phyloP scores from a whole-genome alignment of 768 basidiomycete genomes.

The Tricholoma sp. region DNA sequence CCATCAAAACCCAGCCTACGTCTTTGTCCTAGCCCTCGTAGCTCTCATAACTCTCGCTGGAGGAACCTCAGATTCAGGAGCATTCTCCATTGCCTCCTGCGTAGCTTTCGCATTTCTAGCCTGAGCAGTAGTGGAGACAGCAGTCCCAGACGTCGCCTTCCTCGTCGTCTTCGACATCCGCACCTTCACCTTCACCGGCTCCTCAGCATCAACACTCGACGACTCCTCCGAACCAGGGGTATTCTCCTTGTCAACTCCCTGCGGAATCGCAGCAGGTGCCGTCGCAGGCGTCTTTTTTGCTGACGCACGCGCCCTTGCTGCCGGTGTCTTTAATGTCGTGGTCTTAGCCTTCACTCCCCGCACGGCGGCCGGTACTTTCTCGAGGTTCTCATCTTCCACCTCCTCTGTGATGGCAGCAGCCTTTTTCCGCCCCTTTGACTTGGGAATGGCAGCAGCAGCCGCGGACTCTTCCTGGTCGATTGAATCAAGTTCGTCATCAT shows the following conservation, averaged over 20 bases:
- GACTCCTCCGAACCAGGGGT: conserved; percentile 23
- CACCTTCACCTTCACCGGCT: conserved; percentile 33
- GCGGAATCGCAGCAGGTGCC: conserved; percentile 26
- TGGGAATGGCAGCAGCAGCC: conserved; percentile 7
- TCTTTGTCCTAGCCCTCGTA: conserved; percentile 29
- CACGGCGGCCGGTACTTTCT: background rate
- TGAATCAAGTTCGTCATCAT: conserved; percentile 12
- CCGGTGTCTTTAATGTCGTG: conserved; percentile 16
- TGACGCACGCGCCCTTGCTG: conserved; percentile 7
- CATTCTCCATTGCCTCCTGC: conserved; percentile 20
- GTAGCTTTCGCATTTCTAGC: conserved; percentile 18
- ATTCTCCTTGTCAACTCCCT: conserved; percentile 37
- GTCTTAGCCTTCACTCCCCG: conserved; percentile 9
- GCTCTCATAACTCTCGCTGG: conserved; percentile 19
- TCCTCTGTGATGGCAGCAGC: conserved; percentile 13
- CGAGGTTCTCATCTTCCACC: conserved; percentile 8
- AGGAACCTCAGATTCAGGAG: conserved; percentile 13
- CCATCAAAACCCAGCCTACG: conserved; percentile 16
- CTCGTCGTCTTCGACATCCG: conserved; percentile 31
- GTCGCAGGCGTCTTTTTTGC: conserved; percentile 31
- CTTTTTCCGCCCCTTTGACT: conserved; percentile 18
- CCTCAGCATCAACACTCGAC: conserved; percentile 19
- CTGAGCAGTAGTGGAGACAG: background rate
- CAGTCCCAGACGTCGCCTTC: conserved; percentile 15
- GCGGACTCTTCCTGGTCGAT: conserved; percentile 15